Evolutionary conservation across 768 basidiomycete genomes (phyloP).

Genomic region (Kwoniella heveanensis): DNA sequence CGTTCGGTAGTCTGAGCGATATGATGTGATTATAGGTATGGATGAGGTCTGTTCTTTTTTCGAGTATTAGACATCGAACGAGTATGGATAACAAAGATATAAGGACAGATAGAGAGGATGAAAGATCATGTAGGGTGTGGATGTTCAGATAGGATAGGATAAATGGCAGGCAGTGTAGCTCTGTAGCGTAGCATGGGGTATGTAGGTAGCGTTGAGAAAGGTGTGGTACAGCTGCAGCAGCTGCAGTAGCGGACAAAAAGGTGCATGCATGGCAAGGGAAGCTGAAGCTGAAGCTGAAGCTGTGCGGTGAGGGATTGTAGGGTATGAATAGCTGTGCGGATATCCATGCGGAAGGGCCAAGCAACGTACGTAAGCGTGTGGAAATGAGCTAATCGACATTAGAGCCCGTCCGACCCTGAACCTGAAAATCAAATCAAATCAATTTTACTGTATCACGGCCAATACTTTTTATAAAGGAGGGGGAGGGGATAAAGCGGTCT

Average conservation of each 20-base stretch:
- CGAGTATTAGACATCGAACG: no score
- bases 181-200: no score
- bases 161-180: background rate
- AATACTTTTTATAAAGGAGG: no score
- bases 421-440: slow-evolving; percentile 1
- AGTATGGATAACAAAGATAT: no score
- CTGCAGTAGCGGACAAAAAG: background rate
- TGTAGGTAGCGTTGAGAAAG: background rate
- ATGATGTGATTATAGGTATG: no score
- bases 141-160: background rate
- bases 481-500: background rate
- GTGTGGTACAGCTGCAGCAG: background rate
- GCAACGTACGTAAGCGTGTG: background rate
- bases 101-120: no score
- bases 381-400: background rate
- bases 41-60: no score
- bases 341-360: background rate
- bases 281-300: background rate
- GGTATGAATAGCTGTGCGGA: background rate
- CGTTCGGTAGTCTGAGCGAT: no score
- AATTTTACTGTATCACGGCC: background rate
- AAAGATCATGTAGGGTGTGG: background rate
- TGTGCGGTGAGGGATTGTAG: background rate
- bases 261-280: background rate
- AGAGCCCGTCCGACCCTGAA: background rate